These are phyloP conservation scores for Aspergillus taichungensis DNA, from an alignment of 495 filamentous ascomycete species.

Conservation along the genomic window DNA sequence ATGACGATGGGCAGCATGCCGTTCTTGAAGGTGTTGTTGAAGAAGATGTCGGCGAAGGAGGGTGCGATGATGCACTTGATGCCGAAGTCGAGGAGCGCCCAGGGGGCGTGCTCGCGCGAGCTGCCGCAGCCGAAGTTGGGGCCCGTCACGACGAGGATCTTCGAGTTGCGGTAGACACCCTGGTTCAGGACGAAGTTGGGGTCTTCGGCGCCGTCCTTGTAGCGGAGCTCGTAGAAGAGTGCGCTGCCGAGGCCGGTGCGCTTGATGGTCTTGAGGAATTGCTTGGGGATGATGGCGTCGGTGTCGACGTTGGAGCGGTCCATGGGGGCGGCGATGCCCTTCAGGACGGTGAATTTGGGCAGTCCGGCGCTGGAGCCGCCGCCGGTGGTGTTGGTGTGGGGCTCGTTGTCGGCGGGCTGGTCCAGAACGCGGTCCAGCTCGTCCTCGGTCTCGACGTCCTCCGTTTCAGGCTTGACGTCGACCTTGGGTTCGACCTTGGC, in stretches of 20 bases:
- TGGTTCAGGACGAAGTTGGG: conserved; percentile 83
- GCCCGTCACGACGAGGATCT: conserved; percentile 90
- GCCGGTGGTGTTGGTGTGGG: conserved; percentile 48
- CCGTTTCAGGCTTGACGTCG: conserved; percentile 52
- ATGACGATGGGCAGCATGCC: conserved; percentile 91
- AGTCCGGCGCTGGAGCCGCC: conserved; percentile 53
- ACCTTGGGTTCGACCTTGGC: conserved; percentile 47
- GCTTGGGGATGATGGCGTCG: conserved; percentile 97
- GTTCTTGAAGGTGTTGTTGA: conserved; percentile 99
- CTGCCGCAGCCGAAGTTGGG: conserved; percentile 94
- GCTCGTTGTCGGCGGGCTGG: conserved; percentile 59
- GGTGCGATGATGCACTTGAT: conserved; percentile 91
- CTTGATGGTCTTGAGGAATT: conserved; percentile 99
- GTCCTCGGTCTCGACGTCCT: conserved; percentile 69
- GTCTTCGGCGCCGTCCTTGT: conserved; percentile 65
- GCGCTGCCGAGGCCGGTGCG: conserved; percentile 85
- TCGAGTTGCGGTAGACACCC: conserved; percentile 73
- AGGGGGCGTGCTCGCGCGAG: conserved; percentile 91
- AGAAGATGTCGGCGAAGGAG: conserved; percentile 94
- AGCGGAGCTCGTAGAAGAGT: conserved; percentile 79
- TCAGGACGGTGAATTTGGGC: conserved; percentile 71
- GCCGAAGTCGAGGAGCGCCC: conserved; percentile 94
- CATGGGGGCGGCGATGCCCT: conserved; percentile 82
- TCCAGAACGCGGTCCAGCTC: conserved; percentile 71
- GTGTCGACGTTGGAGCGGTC: conserved; percentile 90